These are phyloP conservation scores for Porpolomopsis calyptriformis DNA, from an alignment of 768 basidiomycete species.

Conservation along the genomic window DNA sequence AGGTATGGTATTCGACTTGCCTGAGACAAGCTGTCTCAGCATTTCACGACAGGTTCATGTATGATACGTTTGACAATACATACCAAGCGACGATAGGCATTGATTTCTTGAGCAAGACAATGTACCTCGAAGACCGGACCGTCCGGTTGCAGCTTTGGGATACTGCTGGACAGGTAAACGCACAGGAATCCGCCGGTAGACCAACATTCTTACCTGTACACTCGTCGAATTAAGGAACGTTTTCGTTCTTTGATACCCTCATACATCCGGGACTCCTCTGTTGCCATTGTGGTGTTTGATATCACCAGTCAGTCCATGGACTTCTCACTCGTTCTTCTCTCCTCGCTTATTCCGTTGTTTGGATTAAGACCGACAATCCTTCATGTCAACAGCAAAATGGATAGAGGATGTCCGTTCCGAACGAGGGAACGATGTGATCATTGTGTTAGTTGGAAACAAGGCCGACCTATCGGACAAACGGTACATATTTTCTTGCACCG, in stretches of 20 bases:
- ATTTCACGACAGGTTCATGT: constrained; percentile 67
- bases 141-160: constrained; percentile 98
- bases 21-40: constrained; percentile 8
- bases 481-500: constrained; percentile 33
- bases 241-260: constrained; percentile 96
- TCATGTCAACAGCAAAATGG: constrained; percentile 97
- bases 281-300: constrained; percentile 98
- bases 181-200: neutral
- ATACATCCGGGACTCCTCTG: constrained; percentile 97
- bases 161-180: constrained; percentile 81
- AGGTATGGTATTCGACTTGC: constrained; percentile 39
- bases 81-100: constrained; percentile 98
- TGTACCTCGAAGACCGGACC: constrained; percentile 98
- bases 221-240: constrained; percentile 57
- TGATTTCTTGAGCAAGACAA: constrained; percentile 98
- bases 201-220: constrained; percentile 1
- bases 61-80: constrained; percentile 99
- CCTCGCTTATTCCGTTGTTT: constrained; percentile 1
- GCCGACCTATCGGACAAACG: constrained; percentile 98
- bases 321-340: neutral
- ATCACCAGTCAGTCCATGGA: constrained; percentile 72
- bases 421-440: constrained; percentile 94
- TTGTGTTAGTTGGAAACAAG: constrained; percentile 97
- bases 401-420: constrained; percentile 98
- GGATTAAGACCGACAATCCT: constrained; percentile 81